Conservation (phyloP, 1,284 basidiomycete genomes). For the Ustilago sp. region DNA sequence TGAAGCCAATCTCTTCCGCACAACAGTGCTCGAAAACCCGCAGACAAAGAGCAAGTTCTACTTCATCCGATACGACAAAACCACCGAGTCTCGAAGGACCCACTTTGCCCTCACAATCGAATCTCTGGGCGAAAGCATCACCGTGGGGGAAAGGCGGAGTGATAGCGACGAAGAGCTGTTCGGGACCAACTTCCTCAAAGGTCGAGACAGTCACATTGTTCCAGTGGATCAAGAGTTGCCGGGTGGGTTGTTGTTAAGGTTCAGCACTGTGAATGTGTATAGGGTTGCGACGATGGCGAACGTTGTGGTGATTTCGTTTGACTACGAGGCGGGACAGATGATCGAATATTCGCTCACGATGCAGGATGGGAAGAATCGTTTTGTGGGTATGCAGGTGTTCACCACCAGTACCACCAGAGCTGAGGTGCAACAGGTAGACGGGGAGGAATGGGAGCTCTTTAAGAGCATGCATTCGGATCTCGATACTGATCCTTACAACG, state of each 20-base stretch:
- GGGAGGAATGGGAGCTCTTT: slow-evolving; percentile 7
- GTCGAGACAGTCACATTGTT: slow-evolving; percentile 45
- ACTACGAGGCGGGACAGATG: slow-evolving; percentile 22
- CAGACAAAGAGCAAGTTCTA: slow-evolving; percentile 73
- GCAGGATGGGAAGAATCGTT: background rate
- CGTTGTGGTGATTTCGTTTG: slow-evolving; percentile 21
- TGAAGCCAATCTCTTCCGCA: slow-evolving; percentile 14
- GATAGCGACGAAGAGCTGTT: background rate
- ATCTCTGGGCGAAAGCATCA: slow-evolving; percentile 30
- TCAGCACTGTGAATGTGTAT: slow-evolving; percentile 73
- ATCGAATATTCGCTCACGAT: slow-evolving; percentile 26
- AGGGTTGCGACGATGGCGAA: slow-evolving; percentile 53
- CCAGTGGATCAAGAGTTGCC: slow-evolving; percentile 42
- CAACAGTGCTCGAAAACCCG: slow-evolving; percentile 42
- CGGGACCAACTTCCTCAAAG: slow-evolving; percentile 26
- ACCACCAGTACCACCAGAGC: background rate
- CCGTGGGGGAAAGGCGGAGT: slow-evolving; percentile 17
- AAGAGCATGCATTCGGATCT: slow-evolving; percentile 22
- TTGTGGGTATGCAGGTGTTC: slow-evolving; percentile 22
- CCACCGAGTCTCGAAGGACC: slow-evolving; percentile 39
- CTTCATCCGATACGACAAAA: slow-evolving; percentile 75
- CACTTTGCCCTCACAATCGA: slow-evolving; percentile 35
- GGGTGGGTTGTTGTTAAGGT: slow-evolving; percentile 70
- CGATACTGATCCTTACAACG: background rate
- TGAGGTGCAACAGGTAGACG: background rate